Base-by-base conservation (phyloP, 23 red algal species). In the Gracilariopsis chorda region DNA sequence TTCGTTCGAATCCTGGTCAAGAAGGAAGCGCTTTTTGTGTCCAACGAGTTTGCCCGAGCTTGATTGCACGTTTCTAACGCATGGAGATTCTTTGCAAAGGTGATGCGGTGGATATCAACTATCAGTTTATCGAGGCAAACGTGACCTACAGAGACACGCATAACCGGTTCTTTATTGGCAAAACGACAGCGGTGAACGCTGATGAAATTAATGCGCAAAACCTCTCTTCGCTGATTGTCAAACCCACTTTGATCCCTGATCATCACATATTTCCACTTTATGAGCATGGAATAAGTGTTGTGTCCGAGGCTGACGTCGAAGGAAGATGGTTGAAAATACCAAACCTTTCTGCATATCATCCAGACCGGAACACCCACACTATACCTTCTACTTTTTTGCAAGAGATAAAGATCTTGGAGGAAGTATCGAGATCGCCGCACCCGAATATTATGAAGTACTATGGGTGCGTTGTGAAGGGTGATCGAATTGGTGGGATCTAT, bases 371-470 rank as follows among this genome's bases (percentile, higher is more conserved):
- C 17, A 48, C 70, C 5, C 25, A 76, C 47, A 52, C n/a, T 2
- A 76, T 76, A 49, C 70, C 70, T 4, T 3, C 4, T 2, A 48
- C 43, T 40, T 52, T 76, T 52, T 48, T 76, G 70, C 47, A 32
- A 21, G 70, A 76, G 47, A 30, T 52, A 29, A 48, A 76, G n/a
- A 52, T 48, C n/a, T 52, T 76, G 43, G 70, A 76, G 70, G 39
- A 48, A 11, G 41, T 76, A 52, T 76, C 70, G 23, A 76, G 48
- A 30, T 49, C 43, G 12, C 70, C 70, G 70, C 70, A 76, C 47
- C 70, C 70, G 43, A 76, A 76, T 41, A 52, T 76, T 48, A 52
- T 76, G 70, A 76, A 52, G 3, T 76, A 76, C 48, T 49, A 49
- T 48, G 70, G 70, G 43, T 76, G 70, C 70, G 41, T 76, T 17